These are phyloP conservation scores for Prunus mongolica DNA, from an alignment of 306 rosid species.

Conservation along the genomic window DNA sequence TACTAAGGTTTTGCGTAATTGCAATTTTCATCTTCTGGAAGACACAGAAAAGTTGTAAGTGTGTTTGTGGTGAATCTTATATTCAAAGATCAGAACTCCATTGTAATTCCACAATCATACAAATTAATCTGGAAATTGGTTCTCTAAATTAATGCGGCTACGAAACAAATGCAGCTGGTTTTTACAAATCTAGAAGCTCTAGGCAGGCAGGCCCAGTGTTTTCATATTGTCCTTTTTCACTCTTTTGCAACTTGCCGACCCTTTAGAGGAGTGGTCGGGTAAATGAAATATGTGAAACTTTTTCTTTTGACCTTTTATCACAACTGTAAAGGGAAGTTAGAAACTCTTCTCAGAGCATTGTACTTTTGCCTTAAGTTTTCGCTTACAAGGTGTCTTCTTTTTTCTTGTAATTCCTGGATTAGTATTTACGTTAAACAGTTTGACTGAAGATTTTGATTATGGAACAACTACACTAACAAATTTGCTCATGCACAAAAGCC, in stretches of 20 bases:
- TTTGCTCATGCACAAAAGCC: slow-evolving; percentile 7
- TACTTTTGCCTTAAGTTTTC: background rate
- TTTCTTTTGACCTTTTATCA: background rate
- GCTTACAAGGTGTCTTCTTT: background rate
- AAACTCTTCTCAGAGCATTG: background rate
- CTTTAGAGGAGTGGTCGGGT: background rate
- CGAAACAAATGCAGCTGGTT: background rate
- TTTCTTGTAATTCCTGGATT: background rate
- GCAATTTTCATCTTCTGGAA: background rate
- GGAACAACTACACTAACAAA: background rate
- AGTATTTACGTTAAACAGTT: background rate
- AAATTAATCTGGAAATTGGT: background rate
- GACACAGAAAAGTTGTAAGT: background rate
- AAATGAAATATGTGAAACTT: background rate
- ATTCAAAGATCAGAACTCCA: background rate
- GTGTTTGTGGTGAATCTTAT: slow-evolving; percentile 1
- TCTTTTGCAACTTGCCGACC: background rate
- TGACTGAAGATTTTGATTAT: background rate
- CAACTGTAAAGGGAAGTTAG: background rate
- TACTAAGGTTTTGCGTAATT: background rate
- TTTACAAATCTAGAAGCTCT: slow-evolving; percentile 7
- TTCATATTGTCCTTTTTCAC: background rate
- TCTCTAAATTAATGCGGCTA: background rate
- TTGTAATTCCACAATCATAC: background rate
- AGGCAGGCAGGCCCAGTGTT: background rate